Evolutionary conservation across 495 filamentous ascomycete genomes (phyloP).

Genomic region (Podospora anserina): DNA sequence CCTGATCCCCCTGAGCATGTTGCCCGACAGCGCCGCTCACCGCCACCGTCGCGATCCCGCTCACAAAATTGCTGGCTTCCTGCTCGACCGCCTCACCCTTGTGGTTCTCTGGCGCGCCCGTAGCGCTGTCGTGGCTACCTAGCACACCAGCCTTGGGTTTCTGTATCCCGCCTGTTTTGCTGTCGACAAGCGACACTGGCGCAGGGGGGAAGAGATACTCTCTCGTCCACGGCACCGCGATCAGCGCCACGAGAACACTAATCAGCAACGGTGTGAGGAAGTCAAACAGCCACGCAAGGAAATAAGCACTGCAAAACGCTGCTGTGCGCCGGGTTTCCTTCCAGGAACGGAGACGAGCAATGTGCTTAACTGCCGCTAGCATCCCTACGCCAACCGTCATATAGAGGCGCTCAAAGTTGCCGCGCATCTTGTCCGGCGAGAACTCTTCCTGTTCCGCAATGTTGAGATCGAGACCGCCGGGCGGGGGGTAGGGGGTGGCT

Average conservation of each 20-base stretch:
- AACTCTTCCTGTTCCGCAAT: conserved; percentile 80
- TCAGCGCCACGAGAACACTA: conserved; percentile 57
- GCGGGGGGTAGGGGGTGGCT: conserved; percentile 50
- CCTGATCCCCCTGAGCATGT: conserved; percentile 53
- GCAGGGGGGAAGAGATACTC: conserved; percentile 69
- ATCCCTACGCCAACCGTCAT: conserved; percentile 73
- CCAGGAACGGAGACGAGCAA: conserved; percentile 77
- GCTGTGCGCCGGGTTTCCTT: conserved; percentile 65
- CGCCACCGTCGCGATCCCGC: conserved; percentile 69
- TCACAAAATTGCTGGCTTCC: conserved; percentile 79
- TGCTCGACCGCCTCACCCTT: conserved; percentile 85
- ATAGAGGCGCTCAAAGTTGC: conserved; percentile 79
- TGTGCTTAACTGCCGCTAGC: conserved; percentile 65
- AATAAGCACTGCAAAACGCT: conserved; percentile 66
- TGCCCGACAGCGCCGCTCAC: conserved; percentile 75
- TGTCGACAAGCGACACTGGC: conserved; percentile 62
- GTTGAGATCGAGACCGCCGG: conserved; percentile 69
- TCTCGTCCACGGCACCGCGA: conserved; percentile 64
- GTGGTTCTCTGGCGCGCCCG: conserved; percentile 78
- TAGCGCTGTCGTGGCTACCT: conserved; percentile 73
- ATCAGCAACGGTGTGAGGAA: conserved; percentile 63
- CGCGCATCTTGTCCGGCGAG: conserved; percentile 79
- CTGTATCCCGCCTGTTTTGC: conserved; percentile 61
- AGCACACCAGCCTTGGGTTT: conserved; percentile 67
- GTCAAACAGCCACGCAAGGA: conserved; percentile 70